A percentile compares a stretch with the other conserved stretches of the same genome.
phyloP scores from a whole-genome alignment of 495 filamentous ascomycete species.

The Penicillium roqueforti region DNA sequence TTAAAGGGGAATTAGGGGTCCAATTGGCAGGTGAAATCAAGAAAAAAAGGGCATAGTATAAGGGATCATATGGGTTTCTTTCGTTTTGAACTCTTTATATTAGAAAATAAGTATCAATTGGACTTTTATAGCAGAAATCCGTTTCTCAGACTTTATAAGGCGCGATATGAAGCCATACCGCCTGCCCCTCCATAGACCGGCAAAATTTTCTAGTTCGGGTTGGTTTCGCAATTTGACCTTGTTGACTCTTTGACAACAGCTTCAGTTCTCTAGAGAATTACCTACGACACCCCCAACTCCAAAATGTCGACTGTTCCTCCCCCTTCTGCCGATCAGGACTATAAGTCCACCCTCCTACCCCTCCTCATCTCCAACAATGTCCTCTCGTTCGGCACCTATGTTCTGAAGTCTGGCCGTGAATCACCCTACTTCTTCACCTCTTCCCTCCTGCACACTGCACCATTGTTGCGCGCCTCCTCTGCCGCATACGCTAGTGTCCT shows the following conservation, averaged over 20 bases:
- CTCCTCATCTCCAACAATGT: constrained; percentile 67
- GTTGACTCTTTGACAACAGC: constrained; percentile 3
- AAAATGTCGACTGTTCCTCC: constrained; percentile 26
- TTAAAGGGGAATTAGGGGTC: background rate
- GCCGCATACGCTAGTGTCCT: constrained; percentile 78
- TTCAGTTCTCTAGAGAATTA: background rate
- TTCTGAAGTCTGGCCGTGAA: constrained; percentile 83
- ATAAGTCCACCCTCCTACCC: constrained; percentile 67
- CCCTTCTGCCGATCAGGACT: constrained; percentile 34
- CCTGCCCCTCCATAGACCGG: constrained; percentile 20
- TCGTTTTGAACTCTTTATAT: background rate
- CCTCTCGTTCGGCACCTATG: constrained; percentile 84
- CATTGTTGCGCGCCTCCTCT: constrained; percentile 67
- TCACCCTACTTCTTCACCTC: constrained; percentile 99
- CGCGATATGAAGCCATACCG: constrained; percentile 2
- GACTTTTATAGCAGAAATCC: background rate
- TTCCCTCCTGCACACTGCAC: constrained; percentile 73
- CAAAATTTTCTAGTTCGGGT: constrained; percentile 17
- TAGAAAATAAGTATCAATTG: background rate
- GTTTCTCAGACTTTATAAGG: background rate
- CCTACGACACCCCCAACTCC: background rate
- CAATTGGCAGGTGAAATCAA: background rate
- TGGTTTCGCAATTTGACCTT: constrained; percentile 8
- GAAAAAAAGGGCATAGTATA: background rate
- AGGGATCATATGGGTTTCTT: background rate